Base-by-base conservation (phyloP, 2,329 filamentous ascomycete species). In the Arthrobotrys entomopaga region DNA sequence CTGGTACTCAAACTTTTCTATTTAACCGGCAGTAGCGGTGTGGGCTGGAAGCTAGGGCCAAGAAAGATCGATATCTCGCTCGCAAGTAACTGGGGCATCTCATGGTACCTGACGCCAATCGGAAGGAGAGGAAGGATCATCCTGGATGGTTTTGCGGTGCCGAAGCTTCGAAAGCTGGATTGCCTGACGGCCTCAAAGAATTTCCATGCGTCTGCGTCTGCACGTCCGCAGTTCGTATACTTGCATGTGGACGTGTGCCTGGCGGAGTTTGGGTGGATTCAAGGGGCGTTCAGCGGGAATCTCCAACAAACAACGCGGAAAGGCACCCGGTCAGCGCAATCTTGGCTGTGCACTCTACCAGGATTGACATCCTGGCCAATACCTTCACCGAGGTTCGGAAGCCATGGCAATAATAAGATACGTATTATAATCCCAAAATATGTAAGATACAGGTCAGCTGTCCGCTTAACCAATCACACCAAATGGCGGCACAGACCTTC, bases 1-100 rank as follows among this genome's bases (percentile, higher is more conserved):
- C 50, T 42, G n/a, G 60, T 57, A 49, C 57, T 49, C 48, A 50
- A 70, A 49, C 24, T 48, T 40, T 15, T 43, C 53, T 63, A 70
- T 70, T 70, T 70, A 70, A 70, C 65, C 65, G 65, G 65, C 65
- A 70, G 58, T 63, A 70, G 65, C 59, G 65, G 57, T 48, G 40
- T 63, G 65, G 50, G 65, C 48, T 59, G 34, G 40, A 26, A 48
- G 49, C 65, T 69, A 48, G 65, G 65, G 52, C 3, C 24, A 26
- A 3, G 7, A 26, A 7, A 26, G 3, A 26, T 26, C 24, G 24
- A 26, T 26, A 26, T 26, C 24, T 7, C 24, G 3, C 24, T 26
- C 10, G 16, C 11, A 19, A 24, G 53, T 57, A 56, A 19, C n/a
- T 70, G 52, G 65, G 57, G 26, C 34, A 66, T 52, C 15, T 38